These are phyloP conservation scores for Chlorencoelia australis DNA, from an alignment of 2,329 filamentous ascomycete species.

Conservation along the genomic window DNA sequence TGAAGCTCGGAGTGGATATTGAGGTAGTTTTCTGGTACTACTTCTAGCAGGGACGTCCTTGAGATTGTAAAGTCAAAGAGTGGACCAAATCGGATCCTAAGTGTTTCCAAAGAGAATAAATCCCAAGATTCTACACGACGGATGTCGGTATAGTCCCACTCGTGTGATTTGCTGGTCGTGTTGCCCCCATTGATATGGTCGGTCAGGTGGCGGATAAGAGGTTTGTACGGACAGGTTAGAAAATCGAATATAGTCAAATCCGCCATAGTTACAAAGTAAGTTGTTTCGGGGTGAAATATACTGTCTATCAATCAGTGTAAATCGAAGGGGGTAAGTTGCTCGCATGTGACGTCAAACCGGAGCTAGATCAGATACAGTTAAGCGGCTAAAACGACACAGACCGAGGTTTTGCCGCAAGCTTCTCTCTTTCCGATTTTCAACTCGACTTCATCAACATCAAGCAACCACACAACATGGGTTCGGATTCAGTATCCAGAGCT, in stretches of 20 bases:
- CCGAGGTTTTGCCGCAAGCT: slow-evolving; percentile 2
- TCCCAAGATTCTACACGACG: not conserved
- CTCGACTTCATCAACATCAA: slow-evolving; percentile 3
- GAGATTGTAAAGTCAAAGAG: not conserved
- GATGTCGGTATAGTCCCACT: not conserved
- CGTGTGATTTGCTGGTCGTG: not conserved
- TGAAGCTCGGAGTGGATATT: not conserved
- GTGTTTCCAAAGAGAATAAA: not conserved
- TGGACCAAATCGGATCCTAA: not conserved
- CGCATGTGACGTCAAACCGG: slow-evolving; percentile 1
- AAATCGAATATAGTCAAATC: not conserved
- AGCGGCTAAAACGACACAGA: slow-evolving; percentile 1
- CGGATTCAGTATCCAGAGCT: slow-evolving; percentile 2
- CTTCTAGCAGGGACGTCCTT: not conserved
- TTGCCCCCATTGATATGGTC: not conserved
- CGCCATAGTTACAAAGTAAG: not conserved
- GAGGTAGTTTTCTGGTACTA: not conserved
- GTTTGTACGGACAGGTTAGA: not conserved
- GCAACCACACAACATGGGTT: slow-evolving; percentile 5
- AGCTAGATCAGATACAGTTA: slow-evolving; percentile 3
- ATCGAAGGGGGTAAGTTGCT: slow-evolving; percentile 2
- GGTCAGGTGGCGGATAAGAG: not conserved
- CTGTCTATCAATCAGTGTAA: not conserved
- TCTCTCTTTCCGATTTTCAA: slow-evolving; percentile 1
- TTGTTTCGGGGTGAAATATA: not conserved